Evolutionary conservation across 371 early-diverging fungal genomes (phyloP).

Genomic region (Saksenaea vasiformis): DNA sequence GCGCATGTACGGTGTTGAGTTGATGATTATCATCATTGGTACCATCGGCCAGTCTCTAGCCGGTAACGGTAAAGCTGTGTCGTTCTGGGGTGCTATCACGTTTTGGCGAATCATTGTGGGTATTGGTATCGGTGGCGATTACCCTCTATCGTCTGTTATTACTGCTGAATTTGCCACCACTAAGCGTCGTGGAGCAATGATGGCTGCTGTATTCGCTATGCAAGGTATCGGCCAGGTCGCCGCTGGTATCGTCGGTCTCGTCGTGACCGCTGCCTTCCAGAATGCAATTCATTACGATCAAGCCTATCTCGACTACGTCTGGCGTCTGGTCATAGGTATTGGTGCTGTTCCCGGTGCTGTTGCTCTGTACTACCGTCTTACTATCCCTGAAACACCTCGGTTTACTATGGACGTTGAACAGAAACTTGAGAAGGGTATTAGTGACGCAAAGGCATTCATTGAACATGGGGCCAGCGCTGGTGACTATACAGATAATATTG

Average conservation of each 20-base stretch:
- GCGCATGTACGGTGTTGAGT: constrained; percentile 80
- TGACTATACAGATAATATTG: constrained; percentile 32
- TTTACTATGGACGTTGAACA: constrained; percentile 75
- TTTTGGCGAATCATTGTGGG: constrained; percentile 81
- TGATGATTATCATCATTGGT: constrained; percentile 74
- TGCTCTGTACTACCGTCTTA: constrained; percentile 73
- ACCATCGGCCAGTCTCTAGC: constrained; percentile 75
- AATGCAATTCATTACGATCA: constrained; percentile 53
- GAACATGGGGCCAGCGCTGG: constrained; percentile 54
- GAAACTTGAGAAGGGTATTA: constrained; percentile 60
- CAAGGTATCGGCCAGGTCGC: constrained; percentile 82
- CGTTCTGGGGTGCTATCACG: constrained; percentile 67
- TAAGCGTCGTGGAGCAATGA: constrained; percentile 79
- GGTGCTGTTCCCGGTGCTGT: constrained; percentile 71
- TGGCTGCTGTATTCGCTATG: constrained; percentile 86
- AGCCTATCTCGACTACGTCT: constrained; percentile 69
- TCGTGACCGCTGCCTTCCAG: constrained; percentile 60
- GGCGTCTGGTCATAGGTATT: constrained; percentile 74
- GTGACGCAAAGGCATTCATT: constrained; percentile 48
- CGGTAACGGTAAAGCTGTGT: constrained; percentile 54
- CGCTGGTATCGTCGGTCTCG: constrained; percentile 69
- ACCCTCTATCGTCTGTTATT: constrained; percentile 77
- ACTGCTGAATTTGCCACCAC: constrained; percentile 82
- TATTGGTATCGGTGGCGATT: constrained; percentile 81
- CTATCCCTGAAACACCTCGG: constrained; percentile 87